These are phyloP conservation scores for Pichia cabralensis DNA, from an alignment of 805 yeast genomes.

Conservation along the genomic window DNA sequence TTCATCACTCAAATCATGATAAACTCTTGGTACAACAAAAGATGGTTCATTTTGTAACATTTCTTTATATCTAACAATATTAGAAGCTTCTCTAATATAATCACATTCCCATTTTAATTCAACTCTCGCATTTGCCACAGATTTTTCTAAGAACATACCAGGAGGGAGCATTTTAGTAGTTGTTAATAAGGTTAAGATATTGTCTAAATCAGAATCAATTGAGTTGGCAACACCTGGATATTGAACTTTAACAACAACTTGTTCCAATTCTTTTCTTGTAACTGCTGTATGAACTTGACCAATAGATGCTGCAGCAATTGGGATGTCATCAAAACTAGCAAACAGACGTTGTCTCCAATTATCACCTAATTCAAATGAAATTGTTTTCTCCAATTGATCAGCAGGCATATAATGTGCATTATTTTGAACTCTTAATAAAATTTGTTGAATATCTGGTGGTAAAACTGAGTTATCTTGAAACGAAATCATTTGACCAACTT, in stretches of 20 bases:
- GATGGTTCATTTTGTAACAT: constrained; percentile 50
- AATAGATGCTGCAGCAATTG: constrained; percentile 95
- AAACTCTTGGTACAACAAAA: constrained; percentile 75
- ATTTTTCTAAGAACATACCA: constrained; percentile 84
- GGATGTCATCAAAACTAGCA: constrained; percentile 70
- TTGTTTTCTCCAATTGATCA: constrained; percentile 69
- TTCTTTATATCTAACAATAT: constrained; percentile 56
- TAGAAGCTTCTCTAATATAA: constrained; percentile 79
- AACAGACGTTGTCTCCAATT: constrained; percentile 67
- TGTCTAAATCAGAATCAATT: constrained; percentile 89
- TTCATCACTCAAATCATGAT: constrained; percentile 65
- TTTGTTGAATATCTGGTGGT: constrained; percentile 76
- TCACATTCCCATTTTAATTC: constrained; percentile 98
- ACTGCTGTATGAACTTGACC: constrained; percentile 92
- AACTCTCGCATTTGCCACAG: constrained; percentile 84
- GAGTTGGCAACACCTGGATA: constrained; percentile 94
- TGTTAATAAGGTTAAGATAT: constrained; percentile 67
- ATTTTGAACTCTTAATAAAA: constrained; percentile 79
- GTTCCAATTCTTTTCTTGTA: constrained; percentile 45
- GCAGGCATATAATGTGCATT: constrained; percentile 96
- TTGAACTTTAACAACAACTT: constrained; percentile 91
- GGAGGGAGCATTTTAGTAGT: constrained; percentile 84
- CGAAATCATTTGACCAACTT: constrained; percentile 93
- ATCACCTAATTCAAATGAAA: constrained; percentile 64
- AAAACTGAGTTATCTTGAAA: constrained; percentile 83